Conservation (phyloP, 805 yeast species). For the Ogataea trehaloabstinens region DNA sequence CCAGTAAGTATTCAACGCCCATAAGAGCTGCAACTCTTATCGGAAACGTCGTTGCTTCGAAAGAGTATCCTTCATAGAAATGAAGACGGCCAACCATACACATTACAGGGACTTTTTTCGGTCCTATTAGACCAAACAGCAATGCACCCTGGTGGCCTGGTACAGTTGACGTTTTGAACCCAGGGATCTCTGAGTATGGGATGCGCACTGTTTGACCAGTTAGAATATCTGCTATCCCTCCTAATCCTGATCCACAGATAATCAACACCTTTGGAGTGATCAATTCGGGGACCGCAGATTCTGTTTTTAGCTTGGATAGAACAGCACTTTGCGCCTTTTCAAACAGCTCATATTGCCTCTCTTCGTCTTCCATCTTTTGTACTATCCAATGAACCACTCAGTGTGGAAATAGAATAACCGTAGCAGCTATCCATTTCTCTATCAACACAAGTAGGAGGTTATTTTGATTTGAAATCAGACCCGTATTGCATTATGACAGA, state of each 20-base stretch:
- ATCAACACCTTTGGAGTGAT: constrained; percentile 62
- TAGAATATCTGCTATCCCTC: constrained; percentile 69
- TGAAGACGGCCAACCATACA: constrained; percentile 95
- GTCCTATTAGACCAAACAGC: constrained; percentile 73
- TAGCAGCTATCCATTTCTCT: too few species aligned
- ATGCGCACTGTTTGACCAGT: constrained; percentile 45
- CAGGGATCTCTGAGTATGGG: constrained; percentile 70
- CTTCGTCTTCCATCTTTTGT: too few species aligned
- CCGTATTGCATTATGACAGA: too few species aligned
- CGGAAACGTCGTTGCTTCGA: constrained; percentile 81
- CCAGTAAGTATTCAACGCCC: constrained; percentile 63
- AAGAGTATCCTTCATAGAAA: constrained; percentile 87
- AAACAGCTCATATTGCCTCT: neutral
- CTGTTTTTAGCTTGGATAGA: constrained; percentile 8
- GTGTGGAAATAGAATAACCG: too few species aligned
- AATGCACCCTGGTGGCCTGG: constrained; percentile 87
- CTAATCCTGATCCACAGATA: constrained; percentile 93
- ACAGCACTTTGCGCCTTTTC: constrained; percentile 9
- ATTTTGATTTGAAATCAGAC: too few species aligned
- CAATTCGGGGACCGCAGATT: too few species aligned
- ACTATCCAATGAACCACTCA: too few species aligned
- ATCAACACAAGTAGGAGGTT: too few species aligned
- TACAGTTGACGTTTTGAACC: constrained; percentile 79
- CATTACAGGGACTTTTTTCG: constrained; percentile 70
- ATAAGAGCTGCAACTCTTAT: constrained; percentile 68